Evolutionary conservation across 129 eudicot species (phyloP), one percentile per base, ranked within the genome.

Genomic region (Mikania micrantha): DNA sequence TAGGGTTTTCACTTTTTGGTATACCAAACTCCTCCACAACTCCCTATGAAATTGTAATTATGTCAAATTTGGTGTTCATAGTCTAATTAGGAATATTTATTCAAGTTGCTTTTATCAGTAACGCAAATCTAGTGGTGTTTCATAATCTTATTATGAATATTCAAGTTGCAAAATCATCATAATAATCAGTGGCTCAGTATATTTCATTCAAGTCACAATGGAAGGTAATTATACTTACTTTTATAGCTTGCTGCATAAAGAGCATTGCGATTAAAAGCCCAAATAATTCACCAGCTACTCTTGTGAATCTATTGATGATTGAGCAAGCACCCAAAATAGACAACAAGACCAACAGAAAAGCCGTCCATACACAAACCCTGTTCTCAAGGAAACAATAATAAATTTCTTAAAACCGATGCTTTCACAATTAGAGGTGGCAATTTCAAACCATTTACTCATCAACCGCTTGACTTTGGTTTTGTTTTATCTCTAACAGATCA

Each of bases 331-430:
- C 99, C 78, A 93, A 72, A 59, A 89, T 58, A 53, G 99, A 90
- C 56, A 93, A 71, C 83, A 89, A 49, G 78, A 93, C 81, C 69
- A 93, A 91, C 84, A 93, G 79, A 79, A 93, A 71, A 16, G 96
- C 90, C 34, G 99, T 89, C 99, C 99, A 93, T 17, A 89, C 95
- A 76, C 96, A 89, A 6, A 93, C 99, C 99, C 99, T 93, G 75
- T 28, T 77, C 15, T 45, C 71, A 70, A 74, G n/a, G 41, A 52
- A 31, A 35, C 36, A 42, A 15, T 11, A 66, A 28, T 42, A 78
- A 72, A 20, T 62, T 19, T 48, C 75, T 64, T 77, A 44, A 71
- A 32, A 57, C 17, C 45, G 25, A n/a, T 15, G 38, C 39, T 21
- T 57, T 21, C 20, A 3, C 36, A 32, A 32, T 32, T 27, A 54